These are phyloP conservation scores for Kingdonia uniflora DNA, from an alignment of 164 flowering plant species.

Conservation along the genomic window DNA sequence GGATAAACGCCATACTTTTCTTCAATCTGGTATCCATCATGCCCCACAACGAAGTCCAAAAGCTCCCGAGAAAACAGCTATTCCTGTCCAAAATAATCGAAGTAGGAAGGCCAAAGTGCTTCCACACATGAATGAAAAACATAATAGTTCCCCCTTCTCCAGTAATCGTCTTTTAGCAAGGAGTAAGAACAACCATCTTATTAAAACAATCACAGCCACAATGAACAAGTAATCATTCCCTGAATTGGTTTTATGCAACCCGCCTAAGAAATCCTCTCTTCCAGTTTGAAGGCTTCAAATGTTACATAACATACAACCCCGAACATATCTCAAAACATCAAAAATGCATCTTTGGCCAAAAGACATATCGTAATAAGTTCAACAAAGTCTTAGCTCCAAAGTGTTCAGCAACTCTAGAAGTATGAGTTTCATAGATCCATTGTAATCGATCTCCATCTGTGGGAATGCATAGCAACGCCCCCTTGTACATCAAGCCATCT, in stretches of 20 bases:
- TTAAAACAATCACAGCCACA: not conserved
- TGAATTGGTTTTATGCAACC: not conserved
- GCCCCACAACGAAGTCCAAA: slow-evolving; percentile 2
- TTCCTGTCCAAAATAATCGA: not conserved
- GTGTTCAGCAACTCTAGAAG: not conserved
- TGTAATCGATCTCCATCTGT: not conserved
- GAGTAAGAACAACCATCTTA: not conserved
- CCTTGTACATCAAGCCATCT: not conserved
- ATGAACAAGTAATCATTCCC: not conserved
- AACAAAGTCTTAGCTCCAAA: slow-evolving; percentile 1
- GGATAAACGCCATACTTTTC: not conserved
- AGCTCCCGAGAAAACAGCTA: not conserved
- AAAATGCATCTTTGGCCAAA: not conserved
- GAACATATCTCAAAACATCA: not conserved
- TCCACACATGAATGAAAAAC: not conserved
- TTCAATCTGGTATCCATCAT: slow-evolving; percentile 2
- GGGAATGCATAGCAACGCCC: not conserved
- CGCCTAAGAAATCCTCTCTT: slow-evolving; percentile 1
- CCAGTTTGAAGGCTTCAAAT: not conserved
- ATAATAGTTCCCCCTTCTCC: not conserved
- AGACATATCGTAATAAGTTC: not conserved
- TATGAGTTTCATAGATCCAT: not conserved
- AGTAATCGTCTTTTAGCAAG: not conserved
- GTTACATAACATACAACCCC: not conserved
- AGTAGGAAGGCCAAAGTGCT: not conserved